These are phyloP conservation scores for Oryza coarctata DNA, from an alignment of 176 grass and related monocot genomes.

Conservation along the genomic window DNA sequence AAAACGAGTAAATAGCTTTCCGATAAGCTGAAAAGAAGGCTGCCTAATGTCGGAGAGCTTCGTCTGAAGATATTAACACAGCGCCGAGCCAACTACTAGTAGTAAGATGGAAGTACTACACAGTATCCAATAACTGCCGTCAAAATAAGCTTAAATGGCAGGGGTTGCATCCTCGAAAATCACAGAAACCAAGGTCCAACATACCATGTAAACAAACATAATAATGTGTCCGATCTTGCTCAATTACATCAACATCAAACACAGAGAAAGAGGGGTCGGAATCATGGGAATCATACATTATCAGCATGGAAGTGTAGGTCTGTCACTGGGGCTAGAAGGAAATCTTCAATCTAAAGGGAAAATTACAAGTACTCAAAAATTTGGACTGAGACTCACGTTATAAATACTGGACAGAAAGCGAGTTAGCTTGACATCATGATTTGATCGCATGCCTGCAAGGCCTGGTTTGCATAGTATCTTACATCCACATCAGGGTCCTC, in stretches of 20 bases:
- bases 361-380: conserved; percentile 48
- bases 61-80: no score
- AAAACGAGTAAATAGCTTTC: no score
- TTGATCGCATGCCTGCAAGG: conserved; percentile 80
- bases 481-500: conserved; percentile 99
- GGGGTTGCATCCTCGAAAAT: not conserved
- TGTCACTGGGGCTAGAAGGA: conserved; percentile 27
- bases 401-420: conserved; percentile 24
- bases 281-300: no score
- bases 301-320: conserved; percentile 32
- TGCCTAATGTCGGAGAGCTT: no score
- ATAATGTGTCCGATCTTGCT: not conserved
- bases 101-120: no score
- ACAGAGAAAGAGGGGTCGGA: not conserved
- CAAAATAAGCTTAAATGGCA: no score
- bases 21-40: no score
- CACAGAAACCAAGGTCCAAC: not conserved
- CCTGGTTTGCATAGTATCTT: conserved; percentile 75
- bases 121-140: no score
- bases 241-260: conserved; percentile 51
- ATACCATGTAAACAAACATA: conserved; percentile 1
- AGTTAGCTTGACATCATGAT: conserved; percentile 83
- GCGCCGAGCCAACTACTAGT: no score
- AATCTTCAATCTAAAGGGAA: conserved; percentile 28
- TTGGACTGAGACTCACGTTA: conserved; percentile 37